A percentile compares a stretch with the other conserved stretches of the same genome.
phyloP scores from a whole-genome alignment of 2,329 filamentous ascomycete genomes.

The Thielaviopsis ethacetica region DNA sequence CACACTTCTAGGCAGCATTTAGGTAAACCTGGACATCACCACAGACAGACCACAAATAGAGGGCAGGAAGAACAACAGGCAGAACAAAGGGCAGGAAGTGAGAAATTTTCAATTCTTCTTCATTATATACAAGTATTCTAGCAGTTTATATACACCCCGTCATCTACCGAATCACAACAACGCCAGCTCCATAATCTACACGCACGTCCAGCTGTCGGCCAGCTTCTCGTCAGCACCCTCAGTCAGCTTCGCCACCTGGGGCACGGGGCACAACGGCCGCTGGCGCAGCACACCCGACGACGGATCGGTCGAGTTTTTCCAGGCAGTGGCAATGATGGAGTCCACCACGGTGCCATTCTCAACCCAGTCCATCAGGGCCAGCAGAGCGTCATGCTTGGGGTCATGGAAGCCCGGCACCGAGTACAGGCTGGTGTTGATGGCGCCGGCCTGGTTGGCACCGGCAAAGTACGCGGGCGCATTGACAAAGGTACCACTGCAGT shows the following conservation, averaged over 20 bases:
- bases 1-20: conserved; percentile 1
- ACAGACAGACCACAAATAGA: not conserved
- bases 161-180: not conserved
- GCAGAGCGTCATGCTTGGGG: conserved; percentile 21
- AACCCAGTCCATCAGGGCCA: conserved; percentile 24
- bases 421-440: conserved; percentile 20
- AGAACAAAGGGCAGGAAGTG: not conserved
- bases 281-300: conserved; percentile 25
- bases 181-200: not conserved
- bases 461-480: conserved; percentile 20
- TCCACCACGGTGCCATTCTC: conserved; percentile 20
- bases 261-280: conserved; percentile 29
- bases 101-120: not conserved
- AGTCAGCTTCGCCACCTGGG: conserved; percentile 12
- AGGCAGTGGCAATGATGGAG: conserved; percentile 21
- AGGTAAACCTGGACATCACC: no score
- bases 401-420: conserved; percentile 22
- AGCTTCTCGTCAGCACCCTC: conserved; percentile 5
- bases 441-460: conserved; percentile 24
- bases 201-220: conserved; percentile 9
- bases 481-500: conserved; percentile 25
- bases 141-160: not conserved
- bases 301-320: conserved; percentile 15
- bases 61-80: no score
- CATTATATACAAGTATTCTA: not conserved